phyloP scores from a whole-genome alignment of 352 stramenopile species.

The Phytophthora citrophthora region DNA sequence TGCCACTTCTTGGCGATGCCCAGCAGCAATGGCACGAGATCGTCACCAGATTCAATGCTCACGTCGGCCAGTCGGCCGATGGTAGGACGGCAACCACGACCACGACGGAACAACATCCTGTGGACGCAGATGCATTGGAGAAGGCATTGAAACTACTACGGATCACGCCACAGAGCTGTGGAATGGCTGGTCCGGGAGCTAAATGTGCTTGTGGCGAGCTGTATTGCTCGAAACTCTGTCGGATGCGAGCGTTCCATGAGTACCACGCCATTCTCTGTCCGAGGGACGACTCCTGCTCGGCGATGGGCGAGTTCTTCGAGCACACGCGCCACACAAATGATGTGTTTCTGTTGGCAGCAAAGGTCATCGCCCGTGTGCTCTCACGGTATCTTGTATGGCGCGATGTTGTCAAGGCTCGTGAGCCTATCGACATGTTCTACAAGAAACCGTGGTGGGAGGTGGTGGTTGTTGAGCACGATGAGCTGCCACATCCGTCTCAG shows the following conservation, averaged over 20 bases:
- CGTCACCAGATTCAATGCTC: slow-evolving; percentile 35
- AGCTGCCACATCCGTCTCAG: slow-evolving; percentile 28
- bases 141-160: slow-evolving; percentile 45
- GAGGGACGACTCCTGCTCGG: slow-evolving; percentile 58
- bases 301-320: slow-evolving; percentile 67
- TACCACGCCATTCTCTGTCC: slow-evolving; percentile 84
- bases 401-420: slow-evolving; percentile 62
- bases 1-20: slow-evolving; percentile 64
- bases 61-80: slow-evolving; percentile 1
- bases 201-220: slow-evolving; percentile 74
- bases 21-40: slow-evolving; percentile 55
- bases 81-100: slow-evolving; percentile 7
- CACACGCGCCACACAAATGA: slow-evolving; percentile 91
- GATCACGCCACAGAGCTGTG: slow-evolving; percentile 57
- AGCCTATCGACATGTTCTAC: slow-evolving; percentile 90
- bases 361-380: slow-evolving; percentile 82
- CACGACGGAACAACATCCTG: neutral
- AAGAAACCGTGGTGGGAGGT: slow-evolving; percentile 93
- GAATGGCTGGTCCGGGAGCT: slow-evolving; percentile 42
- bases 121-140: slow-evolving; percentile 48
- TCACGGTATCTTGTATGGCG: slow-evolving; percentile 60
- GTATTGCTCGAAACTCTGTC: slow-evolving; percentile 88
- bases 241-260: slow-evolving; percentile 68
- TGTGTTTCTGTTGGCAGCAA: slow-evolving; percentile 90
- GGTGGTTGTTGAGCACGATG: slow-evolving; percentile 65